These are phyloP conservation scores for Vicia sativa DNA, from an alignment of 306 rosid genomes.

Conservation along the genomic window DNA sequence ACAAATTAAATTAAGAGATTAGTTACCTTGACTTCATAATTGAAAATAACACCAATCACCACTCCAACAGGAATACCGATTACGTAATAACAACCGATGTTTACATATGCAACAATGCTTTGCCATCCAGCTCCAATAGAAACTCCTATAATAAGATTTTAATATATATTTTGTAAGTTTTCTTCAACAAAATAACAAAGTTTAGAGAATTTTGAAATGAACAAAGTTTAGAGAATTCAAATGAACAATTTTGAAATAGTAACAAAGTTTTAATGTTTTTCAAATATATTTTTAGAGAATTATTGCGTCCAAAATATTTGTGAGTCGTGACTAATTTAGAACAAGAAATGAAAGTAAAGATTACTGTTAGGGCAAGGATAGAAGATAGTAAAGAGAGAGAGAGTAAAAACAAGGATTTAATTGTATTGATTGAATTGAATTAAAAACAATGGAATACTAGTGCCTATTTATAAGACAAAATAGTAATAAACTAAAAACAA, in stretches of 20 bases:
- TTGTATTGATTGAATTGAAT: no score
- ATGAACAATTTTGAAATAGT: not conserved
- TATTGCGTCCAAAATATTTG: not conserved
- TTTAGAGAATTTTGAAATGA: no score
- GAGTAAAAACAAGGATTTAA: no score
- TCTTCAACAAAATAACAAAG: not conserved
- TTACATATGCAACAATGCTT: constrained; percentile 58
- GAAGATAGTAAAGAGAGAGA: no score
- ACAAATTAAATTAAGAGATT: not conserved
- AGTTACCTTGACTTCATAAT: constrained; percentile 46
- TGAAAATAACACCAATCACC: constrained; percentile 39
- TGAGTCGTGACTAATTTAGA: not conserved
- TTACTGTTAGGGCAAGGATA: no score
- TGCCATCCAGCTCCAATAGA: constrained; percentile 70
- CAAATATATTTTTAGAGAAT: not conserved
- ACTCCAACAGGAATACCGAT: constrained; percentile 60
- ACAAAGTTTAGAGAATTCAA: no score
- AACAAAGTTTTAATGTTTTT: not conserved
- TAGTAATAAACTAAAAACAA: no score
- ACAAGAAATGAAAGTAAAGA: not conserved
- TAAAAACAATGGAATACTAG: no score
- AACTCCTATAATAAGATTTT: constrained; percentile 41
- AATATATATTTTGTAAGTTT: no score
- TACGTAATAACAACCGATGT: constrained; percentile 55
- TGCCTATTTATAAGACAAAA: no score